Base-by-base conservation (phyloP, 139 green algal genomes). In the Zygnema cylindricum region DNA sequence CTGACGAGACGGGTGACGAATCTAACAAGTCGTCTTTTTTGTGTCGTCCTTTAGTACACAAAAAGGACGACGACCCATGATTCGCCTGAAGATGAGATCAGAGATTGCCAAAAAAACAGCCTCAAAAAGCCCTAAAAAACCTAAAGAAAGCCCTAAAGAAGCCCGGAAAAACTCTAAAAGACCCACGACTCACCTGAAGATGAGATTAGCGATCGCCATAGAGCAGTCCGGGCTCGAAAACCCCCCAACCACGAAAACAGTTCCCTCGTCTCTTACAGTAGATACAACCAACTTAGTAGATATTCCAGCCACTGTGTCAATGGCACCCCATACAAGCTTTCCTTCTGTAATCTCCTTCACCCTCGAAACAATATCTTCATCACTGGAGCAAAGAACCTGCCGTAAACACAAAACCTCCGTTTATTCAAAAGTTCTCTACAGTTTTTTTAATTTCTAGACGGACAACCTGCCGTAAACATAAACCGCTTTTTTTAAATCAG, bases 121-220 rank as follows among this genome's bases (percentile, higher is more conserved):
- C n/a, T n/a, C n/a, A n/a, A n/a, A n/a, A n/a, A n/a, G n/a, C n/a
- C n/a, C n/a, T n/a, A n/a, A n/a, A n/a, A n/a, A n/a, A n/a, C n/a
- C n/a, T n/a, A n/a, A n/a, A n/a, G n/a, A n/a, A n/a, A n/a, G n/a
- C n/a, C n/a, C n/a, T n/a, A n/a, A n/a, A n/a, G n/a, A n/a, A n/a
- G n/a, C n/a, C n/a, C n/a, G n/a, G n/a, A n/a, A n/a, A n/a, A n/a
- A n/a, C n/a, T n/a, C n/a, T n/a, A n/a, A n/a, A n/a, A n/a, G n/a
- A n/a, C n/a, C n/a, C n/a, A n/a, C n/a, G n/a, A n/a, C n/a, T 30
- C 42, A 87, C 76, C 76, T 39, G 76, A 84, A 84, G n/a, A 84
- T 39, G 76, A 84, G 76, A 38, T 84, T 38, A 11, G 32, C 32
- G 2, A 42, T 42, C 2, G 76, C 30, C 36, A 84, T 23, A 54